Base-by-base conservation (phyloP, 371 early-diverging fungal species). In the Mortierella sp. region DNA sequence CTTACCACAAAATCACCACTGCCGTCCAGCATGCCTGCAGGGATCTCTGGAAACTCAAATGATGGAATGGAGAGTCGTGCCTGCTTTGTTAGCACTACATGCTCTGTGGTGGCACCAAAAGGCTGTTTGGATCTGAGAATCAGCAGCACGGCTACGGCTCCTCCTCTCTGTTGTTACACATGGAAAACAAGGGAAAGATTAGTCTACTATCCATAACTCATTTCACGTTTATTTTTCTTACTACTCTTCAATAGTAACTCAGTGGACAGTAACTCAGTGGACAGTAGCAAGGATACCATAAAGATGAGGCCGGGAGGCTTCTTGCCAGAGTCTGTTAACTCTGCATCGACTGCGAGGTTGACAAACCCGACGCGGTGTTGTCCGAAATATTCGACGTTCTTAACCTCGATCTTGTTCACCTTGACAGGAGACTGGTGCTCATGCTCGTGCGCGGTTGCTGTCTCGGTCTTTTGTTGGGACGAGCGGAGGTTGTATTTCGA, bases 11-110 rank as follows among this genome's bases (percentile, higher is more conserved):
- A 94, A 69, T 88, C 84, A 11, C 90, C 89, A 23, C 86, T 87
- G 21, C 85, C 94, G 71, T 94, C 94, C 37, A 94, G 64, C 95
- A 95, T 94, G 4, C 95, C 95, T 1, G 95, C 95, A 2, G 95
- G 95, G 26, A 95, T 75, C 73, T 94, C 95, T 37, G 84, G 80
- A 61, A 91, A 85, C 7, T 62, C 50, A 26, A 89, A 67, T 21
- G 84, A 80, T 0, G 90, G 89, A 6, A 90, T 85, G 0, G 95
- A 84, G 12, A 94, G 62, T 8, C 95, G 84, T 9, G 95, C 90
- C 70, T 95, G 95, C 53, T 85, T 79, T 0, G 92, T 89, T 56
- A 95, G 65, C 17, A 94, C 79, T 17, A 88, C 81, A 17, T 83
- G 85, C 27, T 84, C 88, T 2, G 80, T 76, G 12, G 50, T 19